A percentile compares a stretch with the other conserved stretches of the same genome.
These are phyloP conservation scores for Cadophora sp. DNA, from an alignment of 2,329 filamentous ascomycete species.

Conservation along the genomic window DNA sequence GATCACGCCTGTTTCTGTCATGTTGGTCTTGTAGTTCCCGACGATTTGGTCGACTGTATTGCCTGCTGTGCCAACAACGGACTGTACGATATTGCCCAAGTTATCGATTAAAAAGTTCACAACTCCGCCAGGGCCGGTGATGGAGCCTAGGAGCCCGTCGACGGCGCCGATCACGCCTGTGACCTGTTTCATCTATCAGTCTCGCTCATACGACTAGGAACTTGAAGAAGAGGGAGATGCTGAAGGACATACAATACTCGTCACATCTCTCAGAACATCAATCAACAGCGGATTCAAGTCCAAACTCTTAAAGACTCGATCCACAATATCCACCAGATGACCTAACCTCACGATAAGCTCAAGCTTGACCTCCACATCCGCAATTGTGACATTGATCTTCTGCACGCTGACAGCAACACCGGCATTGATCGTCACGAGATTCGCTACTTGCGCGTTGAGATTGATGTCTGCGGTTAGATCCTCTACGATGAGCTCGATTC, in stretches of 20 bases:
- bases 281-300: conserved; percentile 68
- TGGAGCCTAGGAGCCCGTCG: conserved; percentile 63
- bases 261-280: conserved; percentile 59
- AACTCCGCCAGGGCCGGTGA: conserved; percentile 60
- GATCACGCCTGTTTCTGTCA: conserved; percentile 55
- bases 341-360: conserved; percentile 66
- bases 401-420: conserved; percentile 54
- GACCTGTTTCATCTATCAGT: conserved; percentile 18
- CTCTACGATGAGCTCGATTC: conserved; percentile 66
- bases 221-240: neutral
- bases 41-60: conserved; percentile 58
- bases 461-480: conserved; percentile 65
- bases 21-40: conserved; percentile 63
- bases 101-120: conserved; percentile 66
- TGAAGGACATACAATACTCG: conserved; percentile 49
- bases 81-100: conserved; percentile 67
- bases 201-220: neutral
- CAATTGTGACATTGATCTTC: conserved; percentile 66
- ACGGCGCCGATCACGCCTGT: conserved; percentile 62
- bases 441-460: conserved; percentile 64
- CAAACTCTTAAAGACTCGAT: conserved; percentile 63
- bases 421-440: conserved; percentile 59
- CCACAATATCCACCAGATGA: conserved; percentile 65
- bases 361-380: conserved; percentile 63
- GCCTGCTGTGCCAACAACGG: conserved; percentile 56